Base-by-base conservation (phyloP, 1,139 yeast genomes). In the Zygoascus meyerae region DNA sequence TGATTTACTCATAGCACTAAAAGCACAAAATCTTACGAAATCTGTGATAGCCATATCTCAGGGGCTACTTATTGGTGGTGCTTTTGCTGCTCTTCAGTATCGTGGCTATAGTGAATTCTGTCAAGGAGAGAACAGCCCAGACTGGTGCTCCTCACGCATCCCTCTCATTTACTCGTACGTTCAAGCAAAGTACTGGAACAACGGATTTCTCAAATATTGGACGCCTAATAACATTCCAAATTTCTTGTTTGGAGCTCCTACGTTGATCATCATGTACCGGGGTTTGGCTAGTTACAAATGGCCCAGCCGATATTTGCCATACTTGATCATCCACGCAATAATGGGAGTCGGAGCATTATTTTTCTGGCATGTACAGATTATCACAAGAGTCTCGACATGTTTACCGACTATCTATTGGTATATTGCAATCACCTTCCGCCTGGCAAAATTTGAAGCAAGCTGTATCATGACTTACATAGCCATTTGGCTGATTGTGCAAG, bases 121-220 rank as follows among this genome's bases (percentile, higher is more conserved):
- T 61, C 83, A 86, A 0, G 42, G 45, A 5, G 83, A 74, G 52
- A 16, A 40, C 12, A 40, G 42, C 11, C 40, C 44, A 5, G 45
- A 35, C 18, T 92, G 97, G 97, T 92, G 98, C 62, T 54, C 62
- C 12, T 53, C 63, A 17, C 60, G 52, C 10, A 41, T 83, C 0
- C 87, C 89, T 2, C 75, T 85, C 31, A 70, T 92, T 34, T 82
- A 83, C 58, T 66, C 77, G n/a, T 86, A 73, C 62, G 86, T 95
- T 6, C 98, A 92, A 64, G 52, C 67, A 2, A 73, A 80, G 53
- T 90, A 92, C 64, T 92, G 98, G 98, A 76, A 79, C 55, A 75
- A 73, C 41, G 98, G 98, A 0, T 79, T 90, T 48, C 65, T 92
- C 44, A 71, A 68, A 41, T 92, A 92, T 64, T 92, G 96, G 94